Evolutionary conservation across 306 rosid genomes (phyloP).

Genomic region (Vigna nakashimae): DNA sequence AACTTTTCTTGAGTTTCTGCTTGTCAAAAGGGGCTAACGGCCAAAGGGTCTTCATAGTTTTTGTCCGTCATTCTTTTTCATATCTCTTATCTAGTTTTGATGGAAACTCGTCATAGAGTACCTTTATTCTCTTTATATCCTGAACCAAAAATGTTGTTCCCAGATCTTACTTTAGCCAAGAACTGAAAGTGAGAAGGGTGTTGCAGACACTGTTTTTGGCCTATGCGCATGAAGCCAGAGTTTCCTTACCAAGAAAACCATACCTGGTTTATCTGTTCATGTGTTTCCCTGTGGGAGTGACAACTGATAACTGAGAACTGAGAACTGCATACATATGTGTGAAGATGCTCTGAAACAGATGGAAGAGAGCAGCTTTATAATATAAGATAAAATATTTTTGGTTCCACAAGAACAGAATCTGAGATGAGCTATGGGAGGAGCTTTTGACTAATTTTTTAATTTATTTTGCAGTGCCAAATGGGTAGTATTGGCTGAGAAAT

Average conservation of each 20-base stretch:
- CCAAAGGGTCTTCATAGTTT: constrained; percentile 40
- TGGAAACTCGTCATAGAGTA: constrained; percentile 50
- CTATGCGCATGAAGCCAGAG: constrained; percentile 47
- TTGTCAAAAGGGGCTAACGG: constrained; percentile 47
- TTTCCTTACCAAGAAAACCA: constrained; percentile 45
- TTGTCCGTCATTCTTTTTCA: constrained; percentile 42
- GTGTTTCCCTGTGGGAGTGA: constrained; percentile 36
- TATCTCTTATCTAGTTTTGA: constrained; percentile 47
- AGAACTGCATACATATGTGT: constrained; percentile 45
- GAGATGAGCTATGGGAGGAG: constrained; percentile 72
- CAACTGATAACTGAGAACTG: constrained; percentile 40
- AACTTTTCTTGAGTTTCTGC: constrained; percentile 51
- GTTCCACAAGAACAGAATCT: constrained; percentile 89
- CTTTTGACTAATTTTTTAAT: constrained; percentile 61
- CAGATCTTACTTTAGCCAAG: constrained; percentile 43
- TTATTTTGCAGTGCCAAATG: constrained; percentile 41
- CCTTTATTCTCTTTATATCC: constrained; percentile 54
- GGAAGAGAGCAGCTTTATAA: constrained; percentile 74
- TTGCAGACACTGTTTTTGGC: constrained; percentile 59
- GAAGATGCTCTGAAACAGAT: constrained; percentile 79
- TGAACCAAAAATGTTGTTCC: constrained; percentile 41
- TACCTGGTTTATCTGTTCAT: constrained; percentile 41
- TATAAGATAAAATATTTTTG: constrained; percentile 51
- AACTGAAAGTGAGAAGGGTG: constrained; percentile 47
- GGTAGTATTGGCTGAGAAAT: constrained; percentile 32